These are phyloP conservation scores for Penicillium brevicompactum DNA, from an alignment of 2,329 filamentous ascomycete genomes.

Conservation along the genomic window DNA sequence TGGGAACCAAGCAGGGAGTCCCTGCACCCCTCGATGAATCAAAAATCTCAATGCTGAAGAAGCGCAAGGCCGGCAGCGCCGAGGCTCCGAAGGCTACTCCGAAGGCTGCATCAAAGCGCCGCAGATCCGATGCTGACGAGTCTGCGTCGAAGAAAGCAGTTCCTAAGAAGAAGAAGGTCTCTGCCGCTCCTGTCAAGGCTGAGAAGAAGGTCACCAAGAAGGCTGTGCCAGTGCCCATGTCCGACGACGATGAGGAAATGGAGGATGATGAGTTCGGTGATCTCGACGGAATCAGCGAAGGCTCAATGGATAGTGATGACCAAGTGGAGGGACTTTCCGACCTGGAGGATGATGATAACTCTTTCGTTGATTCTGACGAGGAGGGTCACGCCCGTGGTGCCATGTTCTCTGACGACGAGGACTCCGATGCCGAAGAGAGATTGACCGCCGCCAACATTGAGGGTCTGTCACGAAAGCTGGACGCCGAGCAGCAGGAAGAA, in stretches of 20 bases:
- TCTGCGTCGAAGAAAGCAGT: constrained; percentile 41
- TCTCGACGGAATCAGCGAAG: constrained; percentile 43
- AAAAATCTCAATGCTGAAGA: constrained; percentile 63
- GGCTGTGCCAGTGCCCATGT: constrained; percentile 23
- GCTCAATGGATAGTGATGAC: constrained; percentile 53
- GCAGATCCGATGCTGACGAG: constrained; percentile 51
- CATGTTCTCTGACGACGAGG: constrained; percentile 95
- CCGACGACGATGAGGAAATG: constrained; percentile 35
- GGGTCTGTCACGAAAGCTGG: constrained; percentile 82
- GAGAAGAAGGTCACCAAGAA: constrained; percentile 32
- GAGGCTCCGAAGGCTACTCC: constrained; percentile 52
- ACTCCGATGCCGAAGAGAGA: constrained; percentile 84
- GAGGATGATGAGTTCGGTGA: constrained; percentile 52
- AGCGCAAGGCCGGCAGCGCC: constrained; percentile 78
- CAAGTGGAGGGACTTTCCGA: constrained; percentile 49
- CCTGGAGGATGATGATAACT: constrained; percentile 58
- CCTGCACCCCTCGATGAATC: constrained; percentile 79
- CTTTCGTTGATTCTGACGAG: constrained; percentile 72
- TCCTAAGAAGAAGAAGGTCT: constrained; percentile 43
- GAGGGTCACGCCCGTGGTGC: constrained; percentile 59
- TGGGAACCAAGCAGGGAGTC: constrained; percentile 85
- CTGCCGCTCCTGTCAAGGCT: constrained; percentile 20
- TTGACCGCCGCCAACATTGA: constrained; percentile 96
- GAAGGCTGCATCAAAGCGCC: constrained; percentile 62
- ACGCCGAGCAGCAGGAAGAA: constrained; percentile 74